Evolutionary conservation across 2,329 filamentous ascomycete genomes (phyloP).

Genomic region (Fusarium sp.): DNA sequence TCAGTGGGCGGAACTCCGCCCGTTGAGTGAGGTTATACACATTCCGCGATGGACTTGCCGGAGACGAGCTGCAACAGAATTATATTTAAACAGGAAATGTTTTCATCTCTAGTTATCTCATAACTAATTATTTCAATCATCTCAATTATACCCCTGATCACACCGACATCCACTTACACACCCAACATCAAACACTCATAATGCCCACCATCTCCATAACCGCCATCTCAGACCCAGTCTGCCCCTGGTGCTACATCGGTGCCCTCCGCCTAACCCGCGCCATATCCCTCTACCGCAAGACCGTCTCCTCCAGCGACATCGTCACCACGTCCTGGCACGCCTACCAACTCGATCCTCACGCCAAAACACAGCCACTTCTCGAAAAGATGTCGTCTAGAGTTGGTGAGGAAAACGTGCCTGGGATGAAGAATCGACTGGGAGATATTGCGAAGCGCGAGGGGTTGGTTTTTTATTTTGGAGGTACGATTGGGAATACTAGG

Average conservation of each 20-base stretch:
- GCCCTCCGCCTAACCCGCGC: slow-evolving; percentile 80
- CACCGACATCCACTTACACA: background rate
- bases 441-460: slow-evolving; percentile 73
- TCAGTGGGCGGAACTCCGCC: slow-evolving; percentile 43
- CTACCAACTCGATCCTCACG: slow-evolving; percentile 82
- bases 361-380: slow-evolving; percentile 60
- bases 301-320: slow-evolving; percentile 73
- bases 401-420: slow-evolving; percentile 69
- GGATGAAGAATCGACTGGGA: slow-evolving; percentile 69
- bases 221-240: slow-evolving; percentile 85
- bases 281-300: slow-evolving; percentile 74
- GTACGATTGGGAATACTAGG: slow-evolving; percentile 58
- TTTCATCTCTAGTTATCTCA: background rate
- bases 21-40: slow-evolving; percentile 2
- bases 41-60: background rate
- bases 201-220: slow-evolving; percentile 84
- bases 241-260: slow-evolving; percentile 84
- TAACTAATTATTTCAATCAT: background rate
- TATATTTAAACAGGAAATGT: background rate
- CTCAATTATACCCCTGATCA: background rate
- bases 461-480: slow-evolving; percentile 76
- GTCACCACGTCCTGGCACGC: slow-evolving; percentile 82
- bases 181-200: slow-evolving; percentile 13
- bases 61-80: background rate
- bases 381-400: slow-evolving; percentile 73